phyloP scores from a whole-genome alignment of 352 stramenopile species.

The Globisporangium paddicum region DNA sequence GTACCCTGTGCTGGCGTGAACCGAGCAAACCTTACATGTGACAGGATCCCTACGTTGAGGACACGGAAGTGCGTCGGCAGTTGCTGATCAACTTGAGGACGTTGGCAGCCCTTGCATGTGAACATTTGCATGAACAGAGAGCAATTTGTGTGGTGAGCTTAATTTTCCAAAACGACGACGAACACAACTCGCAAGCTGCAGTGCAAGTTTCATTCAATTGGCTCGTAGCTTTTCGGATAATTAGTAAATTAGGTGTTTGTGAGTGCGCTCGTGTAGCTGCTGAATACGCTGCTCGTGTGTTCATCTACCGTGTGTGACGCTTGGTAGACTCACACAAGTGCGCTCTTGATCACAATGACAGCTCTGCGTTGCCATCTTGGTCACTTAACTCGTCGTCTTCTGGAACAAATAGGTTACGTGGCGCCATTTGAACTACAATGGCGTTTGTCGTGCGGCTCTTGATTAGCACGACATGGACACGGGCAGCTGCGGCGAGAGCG shows the following conservation, averaged over 20 bases:
- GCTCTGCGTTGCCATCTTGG: not conserved
- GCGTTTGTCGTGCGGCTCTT: not conserved
- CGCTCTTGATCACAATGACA: not conserved
- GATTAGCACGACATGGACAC: conserved; percentile 5
- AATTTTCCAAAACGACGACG: not conserved
- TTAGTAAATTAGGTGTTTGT: not conserved
- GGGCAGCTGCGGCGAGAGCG: conserved; percentile 3
- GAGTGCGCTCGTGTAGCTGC: not conserved
- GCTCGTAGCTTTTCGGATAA: not conserved
- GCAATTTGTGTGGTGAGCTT: not conserved
- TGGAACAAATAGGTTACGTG: not conserved
- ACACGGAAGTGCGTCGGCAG: not conserved
- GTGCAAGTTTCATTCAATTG: not conserved
- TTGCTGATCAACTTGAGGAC: too few species aligned
- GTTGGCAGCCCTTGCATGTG: not conserved
- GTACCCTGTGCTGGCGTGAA: conserved; percentile 66
- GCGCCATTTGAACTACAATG: not conserved
- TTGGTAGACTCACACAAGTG: not conserved
- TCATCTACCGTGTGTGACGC: not conserved
- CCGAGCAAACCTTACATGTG: not conserved
- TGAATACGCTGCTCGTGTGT: not conserved
- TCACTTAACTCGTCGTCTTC: not conserved
- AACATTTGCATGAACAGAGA: not conserved
- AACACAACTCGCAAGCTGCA: not conserved
- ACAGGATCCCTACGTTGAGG: not conserved